phyloP scores from a whole-genome alignment of 2,329 filamentous ascomycete genomes.

The Triangularia setosa region DNA sequence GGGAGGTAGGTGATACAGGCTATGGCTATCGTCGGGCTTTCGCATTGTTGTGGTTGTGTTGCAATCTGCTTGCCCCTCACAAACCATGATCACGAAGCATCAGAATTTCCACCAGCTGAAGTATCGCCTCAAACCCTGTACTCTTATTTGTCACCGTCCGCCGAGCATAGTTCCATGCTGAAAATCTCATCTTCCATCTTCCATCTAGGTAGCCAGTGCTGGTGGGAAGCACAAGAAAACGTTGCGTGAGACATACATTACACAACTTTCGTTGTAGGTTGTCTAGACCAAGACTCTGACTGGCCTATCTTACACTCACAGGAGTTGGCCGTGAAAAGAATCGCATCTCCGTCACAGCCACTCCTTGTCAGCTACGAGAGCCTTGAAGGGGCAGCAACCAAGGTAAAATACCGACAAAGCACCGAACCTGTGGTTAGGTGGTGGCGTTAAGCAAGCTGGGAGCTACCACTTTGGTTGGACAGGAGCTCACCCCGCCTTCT shows the following conservation, averaged over 20 bases:
- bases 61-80: neutral
- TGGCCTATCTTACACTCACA: neutral
- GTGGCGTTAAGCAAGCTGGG: neutral
- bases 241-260: slow-evolving; percentile 6
- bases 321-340: neutral
- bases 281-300: neutral
- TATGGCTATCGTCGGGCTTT: neutral
- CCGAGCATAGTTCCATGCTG: neutral
- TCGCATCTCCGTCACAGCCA: neutral
- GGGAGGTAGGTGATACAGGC: neutral
- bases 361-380: neutral
- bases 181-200: neutral
- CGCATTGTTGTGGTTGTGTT: neutral
- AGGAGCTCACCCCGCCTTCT: neutral
- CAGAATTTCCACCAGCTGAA: neutral
- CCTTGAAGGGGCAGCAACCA: neutral
- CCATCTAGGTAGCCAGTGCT: neutral
- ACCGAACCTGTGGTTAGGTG: neutral
- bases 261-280: neutral
- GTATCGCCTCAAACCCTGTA: neutral
- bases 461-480: neutral
- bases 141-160: neutral
- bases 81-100: neutral
- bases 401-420: neutral
- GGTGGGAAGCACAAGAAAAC: neutral